These are phyloP conservation scores for Ophiostoma quercus DNA, from an alignment of 2,329 filamentous ascomycete genomes.

Conservation along the genomic window DNA sequence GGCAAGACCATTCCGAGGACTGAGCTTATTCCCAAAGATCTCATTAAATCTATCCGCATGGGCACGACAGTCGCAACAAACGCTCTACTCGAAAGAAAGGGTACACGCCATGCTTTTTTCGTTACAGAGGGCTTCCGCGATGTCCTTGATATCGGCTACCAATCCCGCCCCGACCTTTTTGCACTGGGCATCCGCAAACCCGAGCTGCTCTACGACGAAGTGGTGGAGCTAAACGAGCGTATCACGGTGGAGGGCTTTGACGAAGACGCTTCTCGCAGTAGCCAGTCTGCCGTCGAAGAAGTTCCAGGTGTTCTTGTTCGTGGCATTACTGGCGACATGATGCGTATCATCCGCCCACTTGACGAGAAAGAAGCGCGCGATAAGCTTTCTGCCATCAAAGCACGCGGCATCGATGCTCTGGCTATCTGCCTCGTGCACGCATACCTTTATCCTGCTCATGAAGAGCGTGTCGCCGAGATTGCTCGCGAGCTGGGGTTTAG, in stretches of 20 bases:
- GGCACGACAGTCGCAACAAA: conserved; percentile 94
- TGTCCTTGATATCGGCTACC: conserved; percentile 82
- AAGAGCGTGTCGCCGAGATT: conserved; percentile 21
- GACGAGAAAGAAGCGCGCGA: conserved; percentile 47
- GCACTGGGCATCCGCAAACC: conserved; percentile 81
- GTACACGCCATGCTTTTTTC: conserved; percentile 82
- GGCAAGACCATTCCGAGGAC: conserved; percentile 56
- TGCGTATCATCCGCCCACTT: conserved; percentile 46
- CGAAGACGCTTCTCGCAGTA: neutral
- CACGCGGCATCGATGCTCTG: conserved; percentile 47
- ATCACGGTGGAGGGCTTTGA: conserved; percentile 77
- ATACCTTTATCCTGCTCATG: conserved; percentile 27
- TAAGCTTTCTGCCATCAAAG: conserved; percentile 56
- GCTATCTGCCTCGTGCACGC: conserved; percentile 36
- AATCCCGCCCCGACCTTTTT: conserved; percentile 84
- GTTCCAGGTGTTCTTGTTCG: conserved; percentile 33
- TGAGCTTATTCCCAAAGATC: conserved; percentile 41
- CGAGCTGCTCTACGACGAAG: conserved; percentile 75
- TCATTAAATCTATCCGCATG: conserved; percentile 24
- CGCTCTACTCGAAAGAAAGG: conserved; percentile 81
- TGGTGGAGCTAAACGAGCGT: conserved; percentile 82
- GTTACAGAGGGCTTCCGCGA: conserved; percentile 85
- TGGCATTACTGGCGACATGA: conserved; percentile 51
- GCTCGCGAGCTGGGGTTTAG: conserved; percentile 23
- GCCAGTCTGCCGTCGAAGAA: neutral